These are phyloP conservation scores for Magnusiomyces sp. DNA, from an alignment of 1,139 yeast genomes.

Conservation along the genomic window DNA sequence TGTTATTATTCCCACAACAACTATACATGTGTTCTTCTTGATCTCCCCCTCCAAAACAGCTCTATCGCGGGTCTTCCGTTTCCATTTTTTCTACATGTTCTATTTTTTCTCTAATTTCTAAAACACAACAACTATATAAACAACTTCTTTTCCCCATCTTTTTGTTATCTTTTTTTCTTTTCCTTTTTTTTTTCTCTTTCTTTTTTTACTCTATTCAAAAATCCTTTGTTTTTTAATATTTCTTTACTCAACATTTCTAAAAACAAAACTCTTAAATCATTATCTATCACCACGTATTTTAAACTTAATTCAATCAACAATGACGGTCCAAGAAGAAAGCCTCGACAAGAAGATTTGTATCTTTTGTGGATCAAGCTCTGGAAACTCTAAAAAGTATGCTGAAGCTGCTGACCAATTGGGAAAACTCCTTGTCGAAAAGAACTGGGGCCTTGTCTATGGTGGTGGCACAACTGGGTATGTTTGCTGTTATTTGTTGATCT, in stretches of 20 bases:
- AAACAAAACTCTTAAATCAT: background rate
- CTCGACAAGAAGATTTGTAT: slow-evolving; percentile 58
- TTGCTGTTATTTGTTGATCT: background rate
- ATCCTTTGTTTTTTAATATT: background rate
- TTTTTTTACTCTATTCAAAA: background rate
- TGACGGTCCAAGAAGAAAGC: too few relatives aligned
- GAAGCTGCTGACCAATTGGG: slow-evolving; percentile 56
- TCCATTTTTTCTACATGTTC: background rate
- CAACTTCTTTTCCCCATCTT: background rate
- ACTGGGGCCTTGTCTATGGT: slow-evolving; percentile 80
- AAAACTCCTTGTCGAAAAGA: slow-evolving; percentile 43
- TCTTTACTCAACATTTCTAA: background rate
- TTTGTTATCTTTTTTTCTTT: background rate
- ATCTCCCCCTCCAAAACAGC: too few relatives aligned
- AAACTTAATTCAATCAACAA: too few relatives aligned
- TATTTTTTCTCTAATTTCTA: background rate
- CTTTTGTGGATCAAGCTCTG: slow-evolving; percentile 79
- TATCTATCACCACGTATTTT: background rate
- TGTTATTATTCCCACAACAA: too few relatives aligned
- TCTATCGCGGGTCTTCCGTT: too few relatives aligned
- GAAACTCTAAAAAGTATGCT: slow-evolving; percentile 45
- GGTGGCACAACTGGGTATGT: slow-evolving; percentile 62
- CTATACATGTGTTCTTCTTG: too few relatives aligned
- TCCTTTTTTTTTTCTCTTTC: background rate
- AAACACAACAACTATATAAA: background rate